Base-by-base conservation (phyloP, 2,329 filamentous ascomycete genomes). In the Arthrobotrys sinensis region DNA sequence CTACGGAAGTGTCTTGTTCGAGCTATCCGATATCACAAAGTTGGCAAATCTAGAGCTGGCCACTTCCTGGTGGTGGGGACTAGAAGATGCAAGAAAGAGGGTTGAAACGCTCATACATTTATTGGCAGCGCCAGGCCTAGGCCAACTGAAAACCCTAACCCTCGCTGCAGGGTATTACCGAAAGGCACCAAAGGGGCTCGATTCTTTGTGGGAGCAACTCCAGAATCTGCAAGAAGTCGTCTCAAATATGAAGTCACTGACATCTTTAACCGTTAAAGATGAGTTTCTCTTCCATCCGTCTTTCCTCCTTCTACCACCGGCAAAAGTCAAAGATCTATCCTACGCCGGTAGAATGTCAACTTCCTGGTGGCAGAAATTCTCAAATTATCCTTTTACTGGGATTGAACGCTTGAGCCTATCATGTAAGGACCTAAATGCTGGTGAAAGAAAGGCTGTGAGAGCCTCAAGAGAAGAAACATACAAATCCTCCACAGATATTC, bases 301-400 rank as follows among this genome's bases (percentile, higher is more conserved):
- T 0, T 68, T 57, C 21, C 52, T 68, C 5, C 50, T 68, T 7
- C n/a, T 68, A 14, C 65, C 65, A 3, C 65, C 65, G 7, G 50
- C 48, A 38, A 60, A 48, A 16, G 52, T 57, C 21, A 57, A 34
- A 16, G 5, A 14, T 4, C 19, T 68, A 48, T 46, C 48, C 16
- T 68, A 68, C 21, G 14, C 4, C 11, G 38, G 65, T 7, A 36
- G 24, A 2, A 38, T 57, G 24, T 68, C 65, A 10, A 4, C 50
- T 12, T 43, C 24, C 2, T 68, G 65, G 65, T 68, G 65, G 65
- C 65, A 16, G 11, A 48, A 57, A 10, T 68, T 68, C 32, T 50
- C 65, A 14, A 38, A 36, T n/a, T 21, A 68, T 11, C 40, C 65
- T 3, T 68, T 68, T n/a, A 57, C 4, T 16, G 50, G 65, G 2